Evolutionary conservation across 768 basidiomycete species (phyloP).

Genomic region (Rhodotorula paludigena): DNA sequence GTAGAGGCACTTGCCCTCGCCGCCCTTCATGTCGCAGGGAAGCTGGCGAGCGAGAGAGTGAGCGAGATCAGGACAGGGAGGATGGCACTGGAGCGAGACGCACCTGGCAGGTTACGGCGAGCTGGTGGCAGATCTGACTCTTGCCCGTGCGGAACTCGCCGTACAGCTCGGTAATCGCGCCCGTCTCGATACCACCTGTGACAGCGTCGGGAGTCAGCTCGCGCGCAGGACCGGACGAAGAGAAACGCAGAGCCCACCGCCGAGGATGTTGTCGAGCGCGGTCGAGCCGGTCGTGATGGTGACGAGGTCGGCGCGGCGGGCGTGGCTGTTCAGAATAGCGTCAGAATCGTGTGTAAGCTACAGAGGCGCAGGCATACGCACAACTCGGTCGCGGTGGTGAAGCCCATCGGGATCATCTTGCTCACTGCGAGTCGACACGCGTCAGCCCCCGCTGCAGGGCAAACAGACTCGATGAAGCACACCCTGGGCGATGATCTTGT

Average conservation of each 20-base stretch:
- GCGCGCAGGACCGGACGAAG: background rate
- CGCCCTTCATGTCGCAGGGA: conserved; percentile 94
- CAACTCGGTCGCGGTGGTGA: conserved; percentile 92
- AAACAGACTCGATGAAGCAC: too few species aligned
- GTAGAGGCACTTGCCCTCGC: conserved; percentile 97
- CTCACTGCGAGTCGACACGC: conserved; percentile 57
- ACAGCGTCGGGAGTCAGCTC: background rate
- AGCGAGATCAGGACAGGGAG: background rate
- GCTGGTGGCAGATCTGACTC: conserved; percentile 94
- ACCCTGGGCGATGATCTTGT: conserved; percentile 92
- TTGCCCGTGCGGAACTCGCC: conserved; percentile 99
- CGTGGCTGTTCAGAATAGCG: conserved; percentile 57
- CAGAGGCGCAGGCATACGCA: background rate
- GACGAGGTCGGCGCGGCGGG: conserved; percentile 86
- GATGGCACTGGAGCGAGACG: conserved; percentile 22
- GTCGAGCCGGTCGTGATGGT: conserved; percentile 96
- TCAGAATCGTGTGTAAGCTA: background rate
- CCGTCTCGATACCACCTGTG: conserved; percentile 93
- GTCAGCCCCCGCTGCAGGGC: too few species aligned
- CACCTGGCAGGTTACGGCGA: conserved; percentile 91
- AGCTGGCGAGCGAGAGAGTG: conserved; percentile 50
- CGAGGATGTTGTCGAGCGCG: conserved; percentile 88
- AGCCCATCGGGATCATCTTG: conserved; percentile 94
- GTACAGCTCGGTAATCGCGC: conserved; percentile 94
- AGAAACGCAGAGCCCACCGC: conserved; percentile 57